These are phyloP conservation scores for Crithidia fasciculata DNA, from an alignment of 208 protist species.

Conservation along the genomic window DNA sequence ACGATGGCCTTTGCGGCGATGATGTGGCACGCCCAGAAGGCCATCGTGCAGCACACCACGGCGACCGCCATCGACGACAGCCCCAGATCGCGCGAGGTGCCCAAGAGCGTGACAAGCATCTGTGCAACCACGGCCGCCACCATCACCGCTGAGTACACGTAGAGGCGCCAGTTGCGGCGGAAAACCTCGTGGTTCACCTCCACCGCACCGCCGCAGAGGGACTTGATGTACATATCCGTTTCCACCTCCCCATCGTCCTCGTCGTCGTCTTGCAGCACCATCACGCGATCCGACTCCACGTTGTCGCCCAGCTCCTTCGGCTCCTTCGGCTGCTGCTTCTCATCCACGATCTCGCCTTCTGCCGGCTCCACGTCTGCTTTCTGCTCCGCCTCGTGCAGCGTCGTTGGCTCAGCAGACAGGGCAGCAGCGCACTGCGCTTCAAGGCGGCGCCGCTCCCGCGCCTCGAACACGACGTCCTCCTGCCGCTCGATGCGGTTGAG, in stretches of 20 bases:
- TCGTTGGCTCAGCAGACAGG: background rate
- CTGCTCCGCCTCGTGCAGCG: background rate
- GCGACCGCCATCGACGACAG: conserved; percentile 16
- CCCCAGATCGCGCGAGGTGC: conserved; percentile 12
- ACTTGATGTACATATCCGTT: conserved; percentile 14
- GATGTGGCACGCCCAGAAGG: conserved; percentile 34
- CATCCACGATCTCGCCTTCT: background rate
- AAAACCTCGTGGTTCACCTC: conserved; percentile 32
- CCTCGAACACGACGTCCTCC: conserved; percentile 32
- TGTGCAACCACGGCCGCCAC: conserved; percentile 22
- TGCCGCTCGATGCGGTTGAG: conserved; percentile 47
- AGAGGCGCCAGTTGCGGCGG: conserved; percentile 27
- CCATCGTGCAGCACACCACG: conserved; percentile 10
- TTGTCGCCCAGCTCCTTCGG: background rate
- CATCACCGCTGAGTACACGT: conserved; percentile 33
- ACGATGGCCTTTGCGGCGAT: conserved; percentile 47
- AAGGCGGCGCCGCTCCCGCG: conserved; percentile 5
- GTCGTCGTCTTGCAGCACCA: background rate
- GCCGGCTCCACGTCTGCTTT: no score
- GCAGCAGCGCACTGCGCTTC: conserved; percentile 1
- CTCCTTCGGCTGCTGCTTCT: conserved; percentile 10
- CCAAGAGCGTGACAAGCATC: conserved; percentile 21
- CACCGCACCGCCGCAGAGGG: conserved; percentile 16
- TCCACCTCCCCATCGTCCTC: conserved; percentile 5
- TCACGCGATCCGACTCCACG: background rate